A percentile compares a stretch with the other conserved stretches of the same genome.
Evolutionary conservation across 208 protist genomes (phyloP).

Genomic region (Crithidia sp.): DNA sequence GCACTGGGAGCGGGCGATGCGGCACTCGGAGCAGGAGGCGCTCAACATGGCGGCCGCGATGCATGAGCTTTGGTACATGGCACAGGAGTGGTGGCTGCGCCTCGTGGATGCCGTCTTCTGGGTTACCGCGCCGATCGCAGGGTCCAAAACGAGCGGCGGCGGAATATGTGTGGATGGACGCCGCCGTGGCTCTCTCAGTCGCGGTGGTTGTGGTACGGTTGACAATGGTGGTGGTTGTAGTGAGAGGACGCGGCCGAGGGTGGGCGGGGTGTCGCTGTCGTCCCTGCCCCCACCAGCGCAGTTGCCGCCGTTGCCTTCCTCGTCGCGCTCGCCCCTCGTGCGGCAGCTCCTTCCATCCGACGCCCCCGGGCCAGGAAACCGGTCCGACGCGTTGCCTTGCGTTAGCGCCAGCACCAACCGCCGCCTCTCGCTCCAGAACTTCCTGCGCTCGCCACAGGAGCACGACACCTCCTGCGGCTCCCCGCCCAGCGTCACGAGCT

Average conservation of each 20-base stretch:
- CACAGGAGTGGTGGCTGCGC: constrained; percentile 10
- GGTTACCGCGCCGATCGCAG: background rate
- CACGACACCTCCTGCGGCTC: background rate
- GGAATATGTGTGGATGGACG: no score
- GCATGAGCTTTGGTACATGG: constrained; percentile 16
- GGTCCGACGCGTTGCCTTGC: background rate
- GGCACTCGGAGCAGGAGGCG: constrained; percentile 22
- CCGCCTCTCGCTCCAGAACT: background rate
- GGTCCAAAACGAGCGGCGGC: background rate
- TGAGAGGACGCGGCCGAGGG: background rate
- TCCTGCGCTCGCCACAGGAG: background rate
- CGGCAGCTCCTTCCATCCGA: background rate
- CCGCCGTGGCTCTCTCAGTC: no score
- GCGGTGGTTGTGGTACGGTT: no score
- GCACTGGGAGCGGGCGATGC: constrained; percentile 11
- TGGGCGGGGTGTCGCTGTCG: background rate
- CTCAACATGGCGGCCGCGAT: constrained; percentile 12
- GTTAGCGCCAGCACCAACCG: background rate
- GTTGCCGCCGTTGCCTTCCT: background rate
- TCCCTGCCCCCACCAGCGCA: background rate
- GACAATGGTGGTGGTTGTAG: no score
- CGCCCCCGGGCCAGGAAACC: background rate
- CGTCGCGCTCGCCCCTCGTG: background rate
- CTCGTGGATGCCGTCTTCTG: background rate
- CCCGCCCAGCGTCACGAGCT: background rate